Percentiles rank a stretch among this genome's conserved stretches.
Evolutionary conservation across 176 grass and related monocot genomes (phyloP).

Genomic region (Themeda triandra): DNA sequence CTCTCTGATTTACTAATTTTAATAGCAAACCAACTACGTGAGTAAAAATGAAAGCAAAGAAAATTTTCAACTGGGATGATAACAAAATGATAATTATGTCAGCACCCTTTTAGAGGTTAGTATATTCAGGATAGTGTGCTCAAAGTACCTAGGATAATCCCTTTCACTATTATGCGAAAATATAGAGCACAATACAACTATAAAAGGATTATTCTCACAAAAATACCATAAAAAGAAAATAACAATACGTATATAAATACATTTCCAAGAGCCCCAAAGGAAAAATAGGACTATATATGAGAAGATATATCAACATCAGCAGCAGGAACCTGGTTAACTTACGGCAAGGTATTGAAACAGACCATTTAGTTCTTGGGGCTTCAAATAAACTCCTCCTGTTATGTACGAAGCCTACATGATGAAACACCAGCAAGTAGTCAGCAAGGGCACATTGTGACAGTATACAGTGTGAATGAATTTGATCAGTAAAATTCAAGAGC

Average conservation of each 20-base stretch:
- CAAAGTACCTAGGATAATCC: neutral
- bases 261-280: neutral
- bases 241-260: neutral
- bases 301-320: neutral
- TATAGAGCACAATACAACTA: neutral
- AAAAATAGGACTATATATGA: neutral
- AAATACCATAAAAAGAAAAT: neutral
- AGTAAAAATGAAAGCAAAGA: neutral
- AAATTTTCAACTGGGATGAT: neutral
- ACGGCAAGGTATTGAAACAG: constrained; percentile 91
- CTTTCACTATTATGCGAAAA: neutral
- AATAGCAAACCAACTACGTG: neutral
- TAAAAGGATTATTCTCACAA: neutral
- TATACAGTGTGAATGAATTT: neutral
- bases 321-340: constrained; percentile 6
- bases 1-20: neutral
- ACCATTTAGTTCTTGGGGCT: constrained; percentile 81
- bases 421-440: constrained; percentile 17
- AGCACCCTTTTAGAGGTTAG: neutral
- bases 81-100: neutral
- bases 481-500: neutral
- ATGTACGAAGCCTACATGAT: constrained; percentile 86
- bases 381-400: constrained; percentile 93
- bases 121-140: neutral
- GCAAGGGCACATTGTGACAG: neutral